These are phyloP conservation scores for Hippophae tibetana DNA, from an alignment of 306 rosid genomes.

Conservation along the genomic window DNA sequence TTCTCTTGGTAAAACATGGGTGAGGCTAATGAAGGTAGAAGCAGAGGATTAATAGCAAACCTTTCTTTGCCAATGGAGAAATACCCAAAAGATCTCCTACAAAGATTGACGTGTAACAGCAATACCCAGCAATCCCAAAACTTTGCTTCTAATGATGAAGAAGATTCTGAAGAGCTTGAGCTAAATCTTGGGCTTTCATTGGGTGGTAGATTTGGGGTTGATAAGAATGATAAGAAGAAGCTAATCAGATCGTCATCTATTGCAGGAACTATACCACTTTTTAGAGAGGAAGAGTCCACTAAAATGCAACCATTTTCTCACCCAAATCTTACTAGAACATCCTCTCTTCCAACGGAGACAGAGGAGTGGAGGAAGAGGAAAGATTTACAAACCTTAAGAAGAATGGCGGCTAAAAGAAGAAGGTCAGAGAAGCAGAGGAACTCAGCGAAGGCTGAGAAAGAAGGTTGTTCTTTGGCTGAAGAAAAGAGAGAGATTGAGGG, in stretches of 20 bases:
- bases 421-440: conserved; percentile 79
- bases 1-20: conserved; percentile 27
- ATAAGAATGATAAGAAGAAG: conserved; percentile 43
- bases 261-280: conserved; percentile 56
- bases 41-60: conserved; percentile 29
- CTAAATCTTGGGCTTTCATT: conserved; percentile 77
- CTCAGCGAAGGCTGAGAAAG: conserved; percentile 31
- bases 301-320: conserved; percentile 23
- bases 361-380: conserved; percentile 98
- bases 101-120: conserved; percentile 38
- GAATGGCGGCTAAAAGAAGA: conserved; percentile 84
- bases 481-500: conserved; percentile 11
- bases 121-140: conserved; percentile 13
- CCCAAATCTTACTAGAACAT: conserved; percentile 41
- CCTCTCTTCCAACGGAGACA: conserved; percentile 85
- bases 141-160: conserved; percentile 20
- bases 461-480: conserved; percentile 31
- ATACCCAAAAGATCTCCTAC: conserved; percentile 77
- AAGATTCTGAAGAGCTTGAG: conserved; percentile 52
- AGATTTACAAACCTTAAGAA: conserved; percentile 71
- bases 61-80: conserved; percentile 36
- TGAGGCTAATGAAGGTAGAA: conserved; percentile 38
- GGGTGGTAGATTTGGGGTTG: conserved; percentile 87
- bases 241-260: conserved; percentile 69
- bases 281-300: conserved; percentile 26